Evolutionary conservation across 2,329 filamentous ascomycete species (phyloP).

Genomic region (Pseudocercospora fijiensis): DNA sequence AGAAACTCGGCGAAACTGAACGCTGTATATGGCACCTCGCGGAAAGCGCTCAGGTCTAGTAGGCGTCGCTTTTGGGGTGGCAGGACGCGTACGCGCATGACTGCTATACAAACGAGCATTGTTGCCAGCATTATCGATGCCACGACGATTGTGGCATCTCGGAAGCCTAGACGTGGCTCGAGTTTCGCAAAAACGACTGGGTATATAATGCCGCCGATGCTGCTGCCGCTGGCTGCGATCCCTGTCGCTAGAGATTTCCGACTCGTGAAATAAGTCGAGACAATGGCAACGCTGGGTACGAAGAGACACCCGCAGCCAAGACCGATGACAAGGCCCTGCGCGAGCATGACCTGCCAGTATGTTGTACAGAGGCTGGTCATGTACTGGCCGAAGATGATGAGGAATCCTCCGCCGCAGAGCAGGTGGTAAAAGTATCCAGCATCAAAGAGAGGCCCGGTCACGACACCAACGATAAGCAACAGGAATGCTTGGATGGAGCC

Average conservation of each 20-base stretch:
- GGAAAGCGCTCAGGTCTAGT: slow-evolving; percentile 21
- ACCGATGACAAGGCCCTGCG: slow-evolving; percentile 49
- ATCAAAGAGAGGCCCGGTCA: slow-evolving; percentile 54
- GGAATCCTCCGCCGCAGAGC: slow-evolving; percentile 38
- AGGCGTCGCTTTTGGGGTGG: slow-evolving; percentile 12
- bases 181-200: slow-evolving; percentile 52
- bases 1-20: slow-evolving; percentile 45
- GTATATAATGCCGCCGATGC: slow-evolving; percentile 55
- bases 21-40: slow-evolving; percentile 43
- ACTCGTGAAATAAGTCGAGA: slow-evolving; percentile 63
- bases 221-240: slow-evolving; percentile 58
- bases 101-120: slow-evolving; percentile 40
- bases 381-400: slow-evolving; percentile 52
- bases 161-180: slow-evolving; percentile 50
- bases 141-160: background rate
- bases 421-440: slow-evolving; percentile 46
- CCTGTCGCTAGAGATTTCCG: slow-evolving; percentile 58
- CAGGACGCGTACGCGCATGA: background rate
- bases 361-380: slow-evolving; percentile 49
- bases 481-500: slow-evolving; percentile 53
- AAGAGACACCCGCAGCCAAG: slow-evolving; percentile 55
- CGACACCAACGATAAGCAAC: slow-evolving; percentile 49
- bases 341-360: slow-evolving; percentile 54
- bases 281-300: slow-evolving; percentile 60
- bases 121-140: slow-evolving; percentile 39